Base-by-base conservation (phyloP, 495 filamentous ascomycete genomes). In the Geoglossum glabrum region DNA sequence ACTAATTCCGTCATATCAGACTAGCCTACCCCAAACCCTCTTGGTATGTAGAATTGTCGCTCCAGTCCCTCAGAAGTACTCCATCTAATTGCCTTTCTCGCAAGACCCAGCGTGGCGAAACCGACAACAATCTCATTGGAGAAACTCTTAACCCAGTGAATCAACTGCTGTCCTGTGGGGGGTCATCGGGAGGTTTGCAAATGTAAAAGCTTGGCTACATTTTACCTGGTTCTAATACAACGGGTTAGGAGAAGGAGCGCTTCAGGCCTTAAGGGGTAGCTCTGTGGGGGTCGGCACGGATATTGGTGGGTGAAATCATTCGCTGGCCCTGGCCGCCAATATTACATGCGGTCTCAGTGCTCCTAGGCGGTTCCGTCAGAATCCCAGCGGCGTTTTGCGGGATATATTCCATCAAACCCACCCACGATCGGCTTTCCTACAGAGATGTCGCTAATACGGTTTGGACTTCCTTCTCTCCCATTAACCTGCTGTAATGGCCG, bases 381-480 rank as follows among this genome's bases (percentile, higher is more conserved):
- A 57, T 59, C 13, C 57, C 57, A 3, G 50, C 52, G 11, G 25
- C 57, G 0, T 57, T 57, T 19, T 58, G 31, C n/a, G 57, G 57
- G 21, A 28, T 57, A 52, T 57, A 33, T 31, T 51, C 23, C 31
- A 17, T 59, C 21, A 49, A 43, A 23, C 74, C 76, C 10, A 76
- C 76, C 0, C 28, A 64, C 2, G 73, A 72, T 2, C 61, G 75
- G 13, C 66, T 76, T 4, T 73, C 76, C 0, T 77, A 74, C 30
- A 60, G 72, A 55, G 69, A 68, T 7, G 67, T 67, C 30, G 70
- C 72, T 3, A 74, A 72, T 49, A 73, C 28, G 15, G 36, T 57
- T 26, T 19, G 23, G 6, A 15, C 3, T 2, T 8, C 36, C 31
- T 34, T 34, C 31, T 11, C 5, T 34, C 31, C 5, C 31, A 11